Base-by-base conservation (phyloP, 257 asterid species). In the Echium plantagineum region DNA sequence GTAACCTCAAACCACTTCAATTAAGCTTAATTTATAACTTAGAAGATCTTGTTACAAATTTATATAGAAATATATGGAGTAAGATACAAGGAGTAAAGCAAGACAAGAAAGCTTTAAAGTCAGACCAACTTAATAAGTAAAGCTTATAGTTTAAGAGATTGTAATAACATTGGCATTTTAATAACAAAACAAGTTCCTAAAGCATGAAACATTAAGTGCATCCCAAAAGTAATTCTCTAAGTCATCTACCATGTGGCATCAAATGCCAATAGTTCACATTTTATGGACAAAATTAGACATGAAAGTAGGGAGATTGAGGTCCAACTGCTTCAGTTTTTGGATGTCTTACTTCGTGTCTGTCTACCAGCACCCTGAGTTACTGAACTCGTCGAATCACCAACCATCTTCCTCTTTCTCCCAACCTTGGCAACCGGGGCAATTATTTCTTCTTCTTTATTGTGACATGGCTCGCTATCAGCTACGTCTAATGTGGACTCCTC, bases 401-500 rank as follows among this genome's bases (percentile, higher is more conserved):
- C 24, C 24, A 18, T 15, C 52, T 57, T 65, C 56, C 70, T 13
- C 59, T 57, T 65, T 18, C 22, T 57, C 64, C 20, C 59, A 21
- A 46, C 52, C 32, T 57, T 58, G 20, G 56, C 26, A 17, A 18
- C 51, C 22, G 38, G 19, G 2, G 49, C 21, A 24, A 9, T 20
- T 9, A 46, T 18, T 64, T 22, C 19, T 49, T 7, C 12, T 35
- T n/a, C 24, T 35, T 35, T 35, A 46, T 16, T 32, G 7, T 10
- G 6, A 6, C 26, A 57, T 21, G 21, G 19, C 51, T 65, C 59
- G 18, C 47, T n/a, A 16, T 65, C 28, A 26, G 63, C 35, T 21
- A 18, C 3, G 15, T 60, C 52, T 5, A 42, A 30, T 56, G 61
- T 72, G 19, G 69, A 48, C 19, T 60, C 56, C 21, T 62, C 67